Base-by-base conservation (phyloP, 345 rosid genomes). In the Citrus unshiu region DNA sequence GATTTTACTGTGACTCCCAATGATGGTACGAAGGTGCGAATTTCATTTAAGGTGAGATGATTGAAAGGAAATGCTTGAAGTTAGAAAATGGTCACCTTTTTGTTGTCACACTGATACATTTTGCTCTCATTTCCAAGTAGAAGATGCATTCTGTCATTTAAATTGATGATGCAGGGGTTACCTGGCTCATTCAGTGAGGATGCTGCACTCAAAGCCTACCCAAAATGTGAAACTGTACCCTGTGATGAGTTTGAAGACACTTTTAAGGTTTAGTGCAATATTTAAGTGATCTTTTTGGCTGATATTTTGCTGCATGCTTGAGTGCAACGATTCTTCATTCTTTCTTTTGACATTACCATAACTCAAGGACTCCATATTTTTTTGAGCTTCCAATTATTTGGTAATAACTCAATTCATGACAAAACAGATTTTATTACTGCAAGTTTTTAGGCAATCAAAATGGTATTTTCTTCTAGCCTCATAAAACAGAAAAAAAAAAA, bases 201-300 rank as follows among this genome's bases (percentile, higher is more conserved):
- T 29, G 93, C 93, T 54, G 93, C 91, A 19, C 85, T 84, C n/a
- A 90, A 90, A 78, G 91, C 91, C 63, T 90, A 90, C 80, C 90
- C 93, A 14, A 82, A 85, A 40, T 87, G 89, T 80, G 86, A 90
- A 79, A 84, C 91, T 65, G 86, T 90, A 39, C 89, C 91, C 37
- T 87, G 93, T 73, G 82, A 78, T 51, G 89, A 88, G 58, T 87
- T 73, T 64, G 93, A 90, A 80, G 93, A 87, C 72, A 85, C 90
- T 30, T 90, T 90, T 77, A 88, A 90, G 91, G 91, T 90, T 56
- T 12, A n/a, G 13, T 71, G 5, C 65, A 12, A 54, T 75, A 7
- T 69, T 77, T 43, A 27, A 64, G 9, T 6, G 39, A 39, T 32
- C 51, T 19, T 66, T 24, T 39, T 64, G 51, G 72, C 43, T 61